These are phyloP conservation scores for Stemphylium beticola DNA, from an alignment of 2,329 filamentous ascomycete genomes.

Conservation along the genomic window DNA sequence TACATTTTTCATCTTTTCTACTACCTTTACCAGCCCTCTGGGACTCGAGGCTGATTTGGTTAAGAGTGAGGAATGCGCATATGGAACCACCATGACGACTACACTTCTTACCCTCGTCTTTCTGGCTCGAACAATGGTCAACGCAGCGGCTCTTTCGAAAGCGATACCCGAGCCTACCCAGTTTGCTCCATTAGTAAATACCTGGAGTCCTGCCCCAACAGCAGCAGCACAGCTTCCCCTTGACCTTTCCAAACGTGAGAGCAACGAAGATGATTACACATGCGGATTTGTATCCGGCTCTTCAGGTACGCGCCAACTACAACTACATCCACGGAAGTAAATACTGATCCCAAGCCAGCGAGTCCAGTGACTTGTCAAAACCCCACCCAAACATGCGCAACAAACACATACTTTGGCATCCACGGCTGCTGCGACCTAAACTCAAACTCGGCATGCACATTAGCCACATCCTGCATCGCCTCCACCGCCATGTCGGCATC, in stretches of 20 bases:
- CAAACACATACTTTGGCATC: conserved; percentile 38
- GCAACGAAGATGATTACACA: conserved; percentile 25
- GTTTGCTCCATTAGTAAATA: conserved; percentile 27
- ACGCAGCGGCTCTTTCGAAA: conserved; percentile 37
- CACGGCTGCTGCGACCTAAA: conserved; percentile 44
- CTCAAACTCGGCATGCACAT: conserved; percentile 28
- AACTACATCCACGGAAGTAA: background rate
- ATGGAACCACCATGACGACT: conserved; percentile 35
- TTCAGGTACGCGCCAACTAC: conserved; percentile 25
- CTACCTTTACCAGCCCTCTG: too few relatives aligned
- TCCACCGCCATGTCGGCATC: conserved; percentile 28
- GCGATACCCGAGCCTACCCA: conserved; percentile 37
- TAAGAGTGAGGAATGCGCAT: background rate
- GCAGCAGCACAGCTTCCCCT: conserved; percentile 30
- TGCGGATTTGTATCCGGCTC: conserved; percentile 41
- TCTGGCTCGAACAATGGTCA: conserved; percentile 33
- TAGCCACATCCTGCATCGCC: conserved; percentile 43
- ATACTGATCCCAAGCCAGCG: conserved; percentile 25
- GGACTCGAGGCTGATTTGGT: too few relatives aligned
- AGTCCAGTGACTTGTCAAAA: conserved; percentile 39
- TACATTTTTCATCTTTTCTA: background rate
- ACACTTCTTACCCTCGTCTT: conserved; percentile 32
- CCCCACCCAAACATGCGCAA: conserved; percentile 37
- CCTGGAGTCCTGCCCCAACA: conserved; percentile 43
- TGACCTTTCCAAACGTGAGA: conserved; percentile 36